phyloP scores from a whole-genome alignment of 2,329 filamentous ascomycete species.

The Neurospora sp. region DNA sequence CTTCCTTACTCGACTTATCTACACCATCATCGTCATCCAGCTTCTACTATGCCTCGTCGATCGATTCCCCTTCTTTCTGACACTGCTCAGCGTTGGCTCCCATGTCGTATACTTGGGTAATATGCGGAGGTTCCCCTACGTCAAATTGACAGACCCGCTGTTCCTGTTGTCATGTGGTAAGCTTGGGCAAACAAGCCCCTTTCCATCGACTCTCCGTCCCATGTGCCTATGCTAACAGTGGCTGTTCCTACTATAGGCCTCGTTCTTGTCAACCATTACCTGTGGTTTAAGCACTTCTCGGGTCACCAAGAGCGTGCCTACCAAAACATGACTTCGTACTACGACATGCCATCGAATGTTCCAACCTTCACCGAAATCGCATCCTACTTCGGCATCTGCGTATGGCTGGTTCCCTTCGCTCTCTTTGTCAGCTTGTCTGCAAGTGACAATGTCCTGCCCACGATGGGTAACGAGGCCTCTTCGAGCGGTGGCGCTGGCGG shows the following conservation, averaged over 20 bases:
- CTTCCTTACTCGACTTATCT: conserved; percentile 77
- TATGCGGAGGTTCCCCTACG: conserved; percentile 62
- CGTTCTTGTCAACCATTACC: conserved; percentile 82
- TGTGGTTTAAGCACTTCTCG: conserved; percentile 94
- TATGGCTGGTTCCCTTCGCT: conserved; percentile 93
- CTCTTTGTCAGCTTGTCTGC: conserved; percentile 91
- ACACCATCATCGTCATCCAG: conserved; percentile 67
- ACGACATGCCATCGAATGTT: conserved; percentile 50
- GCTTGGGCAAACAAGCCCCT: conserved; percentile 18
- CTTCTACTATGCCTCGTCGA: conserved; percentile 69
- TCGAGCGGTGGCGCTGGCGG: conserved; percentile 23
- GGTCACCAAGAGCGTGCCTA: conserved; percentile 48
- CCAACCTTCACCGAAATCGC: conserved; percentile 91
- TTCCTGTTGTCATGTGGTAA: conserved; percentile 76
- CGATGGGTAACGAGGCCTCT: conserved; percentile 68
- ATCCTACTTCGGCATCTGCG: conserved; percentile 89
- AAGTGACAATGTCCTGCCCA: conserved; percentile 88
- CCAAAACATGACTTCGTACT: conserved; percentile 47
- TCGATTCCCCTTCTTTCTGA: conserved; percentile 70
- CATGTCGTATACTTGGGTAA: conserved; percentile 87
- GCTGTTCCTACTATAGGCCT: conserved; percentile 49
- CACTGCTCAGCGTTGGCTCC: conserved; percentile 64
- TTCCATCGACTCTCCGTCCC: neutral
- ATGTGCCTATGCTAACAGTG: neutral
- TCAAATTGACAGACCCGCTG: conserved; percentile 78